Conservation (phyloP, 2,329 filamentous ascomycete species). For the Penicillium italicum region DNA sequence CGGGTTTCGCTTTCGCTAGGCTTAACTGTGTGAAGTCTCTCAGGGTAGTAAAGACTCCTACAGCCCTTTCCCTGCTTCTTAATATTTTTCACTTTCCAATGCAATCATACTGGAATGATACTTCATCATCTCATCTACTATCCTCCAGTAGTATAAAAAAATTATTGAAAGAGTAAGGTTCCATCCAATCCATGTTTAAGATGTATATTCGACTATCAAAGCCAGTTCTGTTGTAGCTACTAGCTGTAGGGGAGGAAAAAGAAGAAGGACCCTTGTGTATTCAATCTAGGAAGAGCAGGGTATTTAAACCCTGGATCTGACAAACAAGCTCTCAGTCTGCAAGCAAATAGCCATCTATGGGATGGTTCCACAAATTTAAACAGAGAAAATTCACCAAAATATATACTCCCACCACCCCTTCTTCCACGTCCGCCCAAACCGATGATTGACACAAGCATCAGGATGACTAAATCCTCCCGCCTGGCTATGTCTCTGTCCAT, state of each 20-base stretch:
- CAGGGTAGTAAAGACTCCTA: not conserved
- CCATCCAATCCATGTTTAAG: no score
- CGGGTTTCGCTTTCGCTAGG: not conserved
- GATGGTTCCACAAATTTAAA: no score
- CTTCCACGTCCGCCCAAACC: slow-evolving; percentile 34
- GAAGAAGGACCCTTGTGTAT: no score
- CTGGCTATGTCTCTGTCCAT: slow-evolving; percentile 35
- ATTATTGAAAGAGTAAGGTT: not conserved
- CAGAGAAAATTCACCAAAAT: slow-evolving; percentile 18
- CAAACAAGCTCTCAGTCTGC: no score
- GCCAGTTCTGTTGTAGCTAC: not conserved
- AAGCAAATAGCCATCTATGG: no score
- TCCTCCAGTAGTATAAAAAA: no score
- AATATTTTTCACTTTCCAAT: not conserved
- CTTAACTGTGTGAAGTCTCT: no score
- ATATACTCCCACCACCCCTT: slow-evolving; percentile 30
- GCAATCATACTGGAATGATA: not conserved
- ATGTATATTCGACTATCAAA: not conserved
- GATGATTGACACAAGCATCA: slow-evolving; percentile 34
- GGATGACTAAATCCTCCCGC: slow-evolving; percentile 24
- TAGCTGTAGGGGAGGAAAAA: no score
- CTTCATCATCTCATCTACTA: no score
- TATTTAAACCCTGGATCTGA: no score
- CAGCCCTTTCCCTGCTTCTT: not conserved
- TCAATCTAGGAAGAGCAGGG: no score